phyloP scores from a whole-genome alignment of 2,329 filamentous ascomycete genomes.

The Biscogniauxia marginata region DNA sequence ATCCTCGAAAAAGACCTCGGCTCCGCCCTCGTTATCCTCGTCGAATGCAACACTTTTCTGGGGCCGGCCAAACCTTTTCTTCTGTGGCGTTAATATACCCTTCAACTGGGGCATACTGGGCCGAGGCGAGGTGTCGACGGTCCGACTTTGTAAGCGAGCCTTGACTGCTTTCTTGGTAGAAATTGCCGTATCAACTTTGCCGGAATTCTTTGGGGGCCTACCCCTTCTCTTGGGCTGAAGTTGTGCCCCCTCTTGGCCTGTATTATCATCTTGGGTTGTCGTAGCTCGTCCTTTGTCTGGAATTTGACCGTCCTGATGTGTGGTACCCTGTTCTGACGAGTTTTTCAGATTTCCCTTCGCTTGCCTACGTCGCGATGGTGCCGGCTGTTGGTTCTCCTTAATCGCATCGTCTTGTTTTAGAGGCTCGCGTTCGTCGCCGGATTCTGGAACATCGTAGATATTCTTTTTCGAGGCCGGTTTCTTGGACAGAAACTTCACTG shows the following conservation, averaged over 20 bases:
- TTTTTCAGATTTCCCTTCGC: conserved; percentile 2
- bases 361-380: conserved; percentile 15
- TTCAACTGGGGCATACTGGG: conserved; percentile 39
- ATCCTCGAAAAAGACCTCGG: conserved; percentile 52
- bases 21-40: conserved; percentile 16
- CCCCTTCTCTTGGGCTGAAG: conserved; percentile 21
- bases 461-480: conserved; percentile 13
- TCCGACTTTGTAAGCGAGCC: conserved; percentile 5
- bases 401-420: neutral
- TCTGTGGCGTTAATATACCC: conserved; percentile 56
- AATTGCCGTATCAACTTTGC: conserved; percentile 1
- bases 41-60: conserved; percentile 59
- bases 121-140: conserved; percentile 9
- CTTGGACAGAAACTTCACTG: conserved; percentile 12
- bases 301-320: conserved; percentile 1
- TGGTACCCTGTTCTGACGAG: neutral
- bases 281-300: neutral
- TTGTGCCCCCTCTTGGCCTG: conserved; percentile 2
- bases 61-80: conserved; percentile 38
- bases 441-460: conserved; percentile 31
- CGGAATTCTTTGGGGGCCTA: conserved; percentile 18
- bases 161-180: conserved; percentile 12
- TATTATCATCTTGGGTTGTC: neutral
- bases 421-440: conserved; percentile 24
- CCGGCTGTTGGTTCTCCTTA: conserved; percentile 9